Evolutionary conservation across 2,329 filamentous ascomycete genomes (phyloP).

Genomic region (Phialemonium atrogriseum): DNA sequence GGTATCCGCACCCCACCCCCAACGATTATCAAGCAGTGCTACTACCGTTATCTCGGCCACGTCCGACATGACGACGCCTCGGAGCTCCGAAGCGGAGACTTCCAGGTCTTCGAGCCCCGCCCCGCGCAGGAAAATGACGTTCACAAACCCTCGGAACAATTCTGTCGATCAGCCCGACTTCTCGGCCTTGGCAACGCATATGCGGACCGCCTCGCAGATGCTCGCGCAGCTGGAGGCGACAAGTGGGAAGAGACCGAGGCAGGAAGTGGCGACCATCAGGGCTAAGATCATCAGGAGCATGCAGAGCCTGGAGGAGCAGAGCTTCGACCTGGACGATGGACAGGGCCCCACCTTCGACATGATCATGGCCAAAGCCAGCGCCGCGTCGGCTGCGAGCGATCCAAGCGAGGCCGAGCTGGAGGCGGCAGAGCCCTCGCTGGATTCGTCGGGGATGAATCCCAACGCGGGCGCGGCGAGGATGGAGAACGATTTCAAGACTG

Average conservation of each 20-base stretch:
- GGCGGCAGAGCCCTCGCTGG: slow-evolving; percentile 33
- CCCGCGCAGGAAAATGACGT: slow-evolving; percentile 47
- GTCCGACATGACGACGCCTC: slow-evolving; percentile 55
- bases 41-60: slow-evolving; percentile 48
- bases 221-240: slow-evolving; percentile 74
- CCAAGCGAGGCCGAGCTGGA: slow-evolving; percentile 47
- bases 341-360: slow-evolving; percentile 69
- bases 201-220: slow-evolving; percentile 84
- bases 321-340: slow-evolving; percentile 67
- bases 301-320: slow-evolving; percentile 81
- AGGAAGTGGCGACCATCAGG: slow-evolving; percentile 75
- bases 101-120: slow-evolving; percentile 63
- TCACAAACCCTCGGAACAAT: slow-evolving; percentile 45
- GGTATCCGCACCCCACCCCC: slow-evolving; percentile 24
- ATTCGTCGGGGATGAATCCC: slow-evolving; percentile 46
- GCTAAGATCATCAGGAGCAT: slow-evolving; percentile 85
- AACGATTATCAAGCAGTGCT: slow-evolving; percentile 53
- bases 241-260: slow-evolving; percentile 68
- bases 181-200: slow-evolving; percentile 75
- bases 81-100: slow-evolving; percentile 59
- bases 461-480: slow-evolving; percentile 73
- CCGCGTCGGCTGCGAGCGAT: slow-evolving; percentile 31
- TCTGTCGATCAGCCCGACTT: slow-evolving; percentile 68
- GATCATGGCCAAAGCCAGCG: slow-evolving; percentile 67
- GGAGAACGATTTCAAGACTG: slow-evolving; percentile 85